These are phyloP conservation scores for Saksenaea vasiformis DNA, from an alignment of 371 early-diverging fungal genomes.

Conservation along the genomic window DNA sequence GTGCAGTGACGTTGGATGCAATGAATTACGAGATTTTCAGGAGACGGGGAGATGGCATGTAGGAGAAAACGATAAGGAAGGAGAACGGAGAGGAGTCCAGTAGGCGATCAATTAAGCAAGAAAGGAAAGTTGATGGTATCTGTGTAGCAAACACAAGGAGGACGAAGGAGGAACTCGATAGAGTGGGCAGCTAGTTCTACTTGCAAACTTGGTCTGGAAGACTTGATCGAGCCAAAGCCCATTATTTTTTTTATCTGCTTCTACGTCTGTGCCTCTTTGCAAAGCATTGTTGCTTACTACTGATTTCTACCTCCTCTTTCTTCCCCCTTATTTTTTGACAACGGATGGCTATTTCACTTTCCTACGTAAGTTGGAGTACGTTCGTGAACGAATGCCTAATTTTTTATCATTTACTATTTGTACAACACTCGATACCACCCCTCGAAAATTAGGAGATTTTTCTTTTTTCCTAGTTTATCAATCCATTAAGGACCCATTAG, in stretches of 20 bases:
- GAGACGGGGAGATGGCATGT: neutral
- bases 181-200: neutral
- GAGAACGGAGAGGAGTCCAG: neutral
- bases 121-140: neutral
- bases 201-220: slow-evolving; percentile 1
- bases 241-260: neutral
- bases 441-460: neutral
- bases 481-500: slow-evolving; percentile 11
- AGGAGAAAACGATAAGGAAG: slow-evolving; percentile 4
- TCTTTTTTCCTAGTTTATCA: neutral
- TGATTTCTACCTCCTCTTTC: neutral
- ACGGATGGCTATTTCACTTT: neutral
- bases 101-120: neutral
- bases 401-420: slow-evolving; percentile 1
- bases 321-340: neutral
- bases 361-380: neutral
- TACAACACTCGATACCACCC: neutral
- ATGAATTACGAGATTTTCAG: neutral
- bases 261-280: neutral
- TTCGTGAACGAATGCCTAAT: neutral
- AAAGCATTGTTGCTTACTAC: neutral
- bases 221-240: neutral
- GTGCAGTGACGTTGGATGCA: neutral
- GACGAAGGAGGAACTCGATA: neutral
- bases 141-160: slow-evolving; percentile 4